Evolutionary conservation across 257 asterid genomes (phyloP).

Genomic region (Primulina huaijiensis): DNA sequence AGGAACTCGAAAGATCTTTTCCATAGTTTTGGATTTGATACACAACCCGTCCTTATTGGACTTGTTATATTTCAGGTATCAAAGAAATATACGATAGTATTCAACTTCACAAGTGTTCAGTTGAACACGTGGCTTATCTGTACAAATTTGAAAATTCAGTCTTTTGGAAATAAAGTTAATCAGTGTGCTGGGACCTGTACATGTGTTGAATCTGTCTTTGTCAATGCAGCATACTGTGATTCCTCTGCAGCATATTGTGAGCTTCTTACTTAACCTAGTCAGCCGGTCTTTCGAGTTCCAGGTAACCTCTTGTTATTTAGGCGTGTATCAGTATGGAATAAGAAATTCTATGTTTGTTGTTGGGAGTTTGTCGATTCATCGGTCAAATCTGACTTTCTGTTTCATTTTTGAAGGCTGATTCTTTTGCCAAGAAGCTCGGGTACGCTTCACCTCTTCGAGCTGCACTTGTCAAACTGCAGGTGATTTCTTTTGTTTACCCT

Average conservation of each 20-base stretch:
- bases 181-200: neutral
- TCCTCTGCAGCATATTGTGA: constrained; percentile 89
- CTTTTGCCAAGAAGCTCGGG: constrained; percentile 92
- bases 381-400: constrained; percentile 17
- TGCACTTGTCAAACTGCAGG: constrained; percentile 95
- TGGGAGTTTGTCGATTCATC: neutral
- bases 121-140: constrained; percentile 17
- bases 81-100: neutral
- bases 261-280: constrained; percentile 82
- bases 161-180: constrained; percentile 9
- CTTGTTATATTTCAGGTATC: constrained; percentile 92
- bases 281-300: constrained; percentile 97
- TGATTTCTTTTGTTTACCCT: constrained; percentile 26
- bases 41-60: constrained; percentile 96
- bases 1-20: constrained; percentile 92
- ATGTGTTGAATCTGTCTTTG: constrained; percentile 18
- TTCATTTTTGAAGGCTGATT: constrained; percentile 68
- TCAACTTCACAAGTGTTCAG: constrained; percentile 1
- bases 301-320: constrained; percentile 43
- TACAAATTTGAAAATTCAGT: constrained; percentile 11
- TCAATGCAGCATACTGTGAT: constrained; percentile 87
- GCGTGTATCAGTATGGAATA: neutral
- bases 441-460: constrained; percentile 76
- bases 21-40: constrained; percentile 96
- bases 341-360: constrained; percentile 18